Conservation (phyloP, 306 rosid genomes). For the barrel medic (Medicago truncatula) region DNA sequence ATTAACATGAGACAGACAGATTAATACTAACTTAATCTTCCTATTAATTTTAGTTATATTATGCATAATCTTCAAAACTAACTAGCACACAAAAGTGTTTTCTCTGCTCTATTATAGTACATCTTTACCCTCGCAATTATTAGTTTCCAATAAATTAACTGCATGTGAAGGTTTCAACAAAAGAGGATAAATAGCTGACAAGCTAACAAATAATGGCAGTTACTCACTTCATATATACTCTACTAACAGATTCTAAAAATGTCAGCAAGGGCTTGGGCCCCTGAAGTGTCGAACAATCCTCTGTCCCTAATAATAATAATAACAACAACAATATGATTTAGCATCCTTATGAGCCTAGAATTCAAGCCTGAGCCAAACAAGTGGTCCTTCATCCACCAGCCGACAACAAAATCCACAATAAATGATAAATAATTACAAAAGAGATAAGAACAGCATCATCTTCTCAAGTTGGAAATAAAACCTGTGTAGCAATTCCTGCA, state of each 20-base stretch:
- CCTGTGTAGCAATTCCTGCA: conserved; percentile 99
- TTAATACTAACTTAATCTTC: not conserved
- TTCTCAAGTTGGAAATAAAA: conserved; percentile 39
- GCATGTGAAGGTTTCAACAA: not conserved
- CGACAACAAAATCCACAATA: conserved; percentile 20
- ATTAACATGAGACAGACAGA: not conserved
- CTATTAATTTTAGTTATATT: too few relatives aligned
- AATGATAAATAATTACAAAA: conserved; percentile 20
- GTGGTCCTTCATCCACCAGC: not conserved
- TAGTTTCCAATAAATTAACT: too few relatives aligned
- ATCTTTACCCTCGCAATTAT: not conserved
- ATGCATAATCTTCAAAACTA: not conserved
- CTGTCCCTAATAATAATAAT: too few relatives aligned
- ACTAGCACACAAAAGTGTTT: not conserved
- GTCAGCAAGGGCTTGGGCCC: too few relatives aligned
- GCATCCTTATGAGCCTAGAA: not conserved
- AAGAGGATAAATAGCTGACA: not conserved
- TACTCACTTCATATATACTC: not conserved
- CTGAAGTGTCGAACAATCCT: too few relatives aligned
- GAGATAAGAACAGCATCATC: conserved; percentile 1
- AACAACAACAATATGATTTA: not conserved
- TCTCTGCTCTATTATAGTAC: not conserved
- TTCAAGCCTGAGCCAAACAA: conserved; percentile 10
- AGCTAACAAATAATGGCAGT: not conserved
- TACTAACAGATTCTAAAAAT: too few relatives aligned